Conservation (phyloP, 257 asterid species). For the Solanum rostratum region DNA sequence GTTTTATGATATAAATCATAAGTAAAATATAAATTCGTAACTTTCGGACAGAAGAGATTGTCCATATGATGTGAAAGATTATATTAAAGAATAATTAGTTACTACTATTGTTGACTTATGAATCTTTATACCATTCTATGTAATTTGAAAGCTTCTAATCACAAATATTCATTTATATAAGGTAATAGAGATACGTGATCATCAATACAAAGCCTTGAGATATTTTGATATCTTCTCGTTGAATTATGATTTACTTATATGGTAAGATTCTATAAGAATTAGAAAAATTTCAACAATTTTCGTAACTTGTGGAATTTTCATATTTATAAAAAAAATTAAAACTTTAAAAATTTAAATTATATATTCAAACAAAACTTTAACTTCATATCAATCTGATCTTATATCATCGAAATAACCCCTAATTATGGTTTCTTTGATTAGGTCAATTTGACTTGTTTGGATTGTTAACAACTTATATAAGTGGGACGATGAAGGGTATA, state of each 20-base stretch:
- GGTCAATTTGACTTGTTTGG: neutral
- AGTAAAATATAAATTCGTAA: neutral
- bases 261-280: neutral
- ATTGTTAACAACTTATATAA: neutral
- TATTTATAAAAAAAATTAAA: no score
- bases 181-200: neutral
- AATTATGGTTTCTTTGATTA: neutral
- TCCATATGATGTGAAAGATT: neutral
- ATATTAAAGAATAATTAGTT: neutral
- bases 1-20: neutral
- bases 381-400: neutral
- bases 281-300: no score
- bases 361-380: no score
- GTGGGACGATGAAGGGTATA: neutral
- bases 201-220: neutral
- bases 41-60: neutral
- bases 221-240: neutral
- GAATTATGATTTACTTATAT: neutral
- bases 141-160: neutral
- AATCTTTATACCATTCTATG: rapidly evolving
- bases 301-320: no score
- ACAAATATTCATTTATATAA: neutral
- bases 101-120: neutral
- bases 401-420: neutral
- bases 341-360: neutral